A percentile compares a stretch with the other conserved stretches of the same genome.
Evolutionary conservation across 768 basidiomycete species (phyloP).

Genomic region (Russula dissimulans): DNA sequence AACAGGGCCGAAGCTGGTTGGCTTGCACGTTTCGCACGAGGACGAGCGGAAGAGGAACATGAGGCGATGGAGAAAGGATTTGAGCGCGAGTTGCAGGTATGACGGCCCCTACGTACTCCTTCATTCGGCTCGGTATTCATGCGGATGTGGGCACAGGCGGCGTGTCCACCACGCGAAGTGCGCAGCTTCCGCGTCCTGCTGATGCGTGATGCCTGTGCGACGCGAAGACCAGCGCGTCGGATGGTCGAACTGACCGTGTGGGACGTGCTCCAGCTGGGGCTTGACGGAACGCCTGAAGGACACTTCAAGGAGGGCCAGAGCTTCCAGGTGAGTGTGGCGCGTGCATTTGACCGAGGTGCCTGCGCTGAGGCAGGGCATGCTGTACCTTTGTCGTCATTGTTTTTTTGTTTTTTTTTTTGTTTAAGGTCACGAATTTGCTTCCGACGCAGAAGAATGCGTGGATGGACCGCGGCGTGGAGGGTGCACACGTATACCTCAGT

Average conservation of each 20-base stretch:
- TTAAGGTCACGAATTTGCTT: constrained; percentile 56
- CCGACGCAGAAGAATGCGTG: constrained; percentile 64
- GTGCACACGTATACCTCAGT: constrained; percentile 58
- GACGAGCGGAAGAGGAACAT: constrained; percentile 39
- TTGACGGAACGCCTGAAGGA: constrained; percentile 8
- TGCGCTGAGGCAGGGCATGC: not conserved
- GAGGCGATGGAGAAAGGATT: constrained; percentile 50
- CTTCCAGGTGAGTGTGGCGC: constrained; percentile 8
- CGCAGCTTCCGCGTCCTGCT: constrained; percentile 15
- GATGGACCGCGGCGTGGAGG: constrained; percentile 46
- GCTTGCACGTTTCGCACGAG: constrained; percentile 46
- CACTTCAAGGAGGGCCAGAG: constrained; percentile 15
- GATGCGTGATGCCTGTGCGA: constrained; percentile 13
- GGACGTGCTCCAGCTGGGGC: constrained; percentile 14
- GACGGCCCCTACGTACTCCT: constrained; percentile 15
- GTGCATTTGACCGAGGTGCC: not conserved
- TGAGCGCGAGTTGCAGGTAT: constrained; percentile 64
- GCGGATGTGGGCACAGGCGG: not conserved
- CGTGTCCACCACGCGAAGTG: constrained; percentile 19
- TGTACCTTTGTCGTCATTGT: not conserved
- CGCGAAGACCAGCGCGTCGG: constrained; percentile 10
- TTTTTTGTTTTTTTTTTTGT: not conserved
- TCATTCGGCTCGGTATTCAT: not conserved
- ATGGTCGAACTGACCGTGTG: constrained; percentile 17
- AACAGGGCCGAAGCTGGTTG: constrained; percentile 44